These are phyloP conservation scores for Lentinula lateritia DNA, from an alignment of 768 basidiomycete species.

Conservation along the genomic window DNA sequence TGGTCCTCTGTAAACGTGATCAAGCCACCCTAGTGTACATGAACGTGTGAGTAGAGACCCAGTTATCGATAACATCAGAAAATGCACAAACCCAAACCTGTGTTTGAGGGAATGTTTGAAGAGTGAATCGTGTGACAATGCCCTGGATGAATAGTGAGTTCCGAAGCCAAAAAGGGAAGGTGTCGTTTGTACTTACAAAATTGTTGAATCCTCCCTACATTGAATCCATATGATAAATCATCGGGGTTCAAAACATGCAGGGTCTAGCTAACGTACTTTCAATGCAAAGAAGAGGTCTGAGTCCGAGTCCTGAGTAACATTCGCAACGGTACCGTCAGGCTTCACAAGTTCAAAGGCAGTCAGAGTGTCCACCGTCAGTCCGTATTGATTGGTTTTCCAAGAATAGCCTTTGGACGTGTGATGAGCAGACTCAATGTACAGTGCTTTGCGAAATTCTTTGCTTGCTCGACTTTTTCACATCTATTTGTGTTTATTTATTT, in stretches of 20 bases:
- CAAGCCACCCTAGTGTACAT: conserved; percentile 39
- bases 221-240: neutral
- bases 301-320: conserved; percentile 24
- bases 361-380: conserved; percentile 32
- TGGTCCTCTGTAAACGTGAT: conserved; percentile 22
- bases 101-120: conserved; percentile 48
- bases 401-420: conserved; percentile 33
- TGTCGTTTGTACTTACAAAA: conserved; percentile 30
- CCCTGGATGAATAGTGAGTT: conserved; percentile 28
- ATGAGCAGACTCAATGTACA: neutral
- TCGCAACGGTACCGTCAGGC: conserved; percentile 30
- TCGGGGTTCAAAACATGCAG: neutral
- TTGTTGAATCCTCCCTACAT: conserved; percentile 59
- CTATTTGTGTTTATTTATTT: no score
- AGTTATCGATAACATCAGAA: neutral
- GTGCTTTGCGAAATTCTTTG: no score
- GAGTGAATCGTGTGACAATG: conserved; percentile 52
- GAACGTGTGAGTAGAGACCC: neutral
- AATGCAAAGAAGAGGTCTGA: conserved; percentile 40
- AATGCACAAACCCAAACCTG: conserved; percentile 51
- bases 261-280: conserved; percentile 22
- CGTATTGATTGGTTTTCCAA: conserved; percentile 37
- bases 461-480: no score
- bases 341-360: conserved; percentile 32
- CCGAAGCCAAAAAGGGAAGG: neutral